phyloP scores from a whole-genome alignment of 768 basidiomycete species.

The Leccinum incarnatum region DNA sequence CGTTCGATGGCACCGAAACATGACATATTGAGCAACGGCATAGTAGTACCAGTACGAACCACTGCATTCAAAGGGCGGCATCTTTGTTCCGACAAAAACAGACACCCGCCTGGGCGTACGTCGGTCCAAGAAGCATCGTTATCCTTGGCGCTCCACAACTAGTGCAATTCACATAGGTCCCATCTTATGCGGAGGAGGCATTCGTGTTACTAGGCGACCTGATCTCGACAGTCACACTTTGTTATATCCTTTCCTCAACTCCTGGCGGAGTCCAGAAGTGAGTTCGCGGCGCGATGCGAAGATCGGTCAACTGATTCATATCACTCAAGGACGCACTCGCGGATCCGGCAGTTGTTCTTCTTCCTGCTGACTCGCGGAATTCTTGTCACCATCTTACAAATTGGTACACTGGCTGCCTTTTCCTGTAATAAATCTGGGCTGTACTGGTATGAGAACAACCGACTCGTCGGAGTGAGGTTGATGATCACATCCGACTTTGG shows the following conservation, averaged over 20 bases:
- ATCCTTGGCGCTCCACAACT: background rate
- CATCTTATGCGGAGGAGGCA: slow-evolving; percentile 4
- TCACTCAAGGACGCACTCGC: slow-evolving; percentile 6
- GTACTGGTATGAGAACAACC: slow-evolving; percentile 7
- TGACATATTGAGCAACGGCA: too few species aligned
- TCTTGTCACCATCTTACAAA: slow-evolving; percentile 14
- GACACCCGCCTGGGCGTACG: too few species aligned
- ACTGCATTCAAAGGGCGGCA: too few species aligned
- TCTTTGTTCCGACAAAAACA: too few species aligned
- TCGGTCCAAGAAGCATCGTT: background rate
- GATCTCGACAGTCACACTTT: slow-evolving; percentile 8
- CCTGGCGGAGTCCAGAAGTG: slow-evolving; percentile 5
- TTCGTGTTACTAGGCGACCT: slow-evolving; percentile 7
- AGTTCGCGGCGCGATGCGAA: background rate
- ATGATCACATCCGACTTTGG: background rate
- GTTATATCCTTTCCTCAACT: slow-evolving; percentile 13
- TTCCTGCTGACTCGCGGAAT: slow-evolving; percentile 16
- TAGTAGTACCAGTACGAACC: too few species aligned
- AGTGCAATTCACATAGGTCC: background rate
- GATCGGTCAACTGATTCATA: background rate
- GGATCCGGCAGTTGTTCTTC: slow-evolving; percentile 9
- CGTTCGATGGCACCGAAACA: too few species aligned
- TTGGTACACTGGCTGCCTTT: background rate
- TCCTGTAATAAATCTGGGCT: background rate
- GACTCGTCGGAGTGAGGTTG: background rate